Evolutionary conservation across 768 basidiomycete species (phyloP), one percentile per base, ranked within the genome.

Genomic region (Kockovaella imperatae): DNA sequence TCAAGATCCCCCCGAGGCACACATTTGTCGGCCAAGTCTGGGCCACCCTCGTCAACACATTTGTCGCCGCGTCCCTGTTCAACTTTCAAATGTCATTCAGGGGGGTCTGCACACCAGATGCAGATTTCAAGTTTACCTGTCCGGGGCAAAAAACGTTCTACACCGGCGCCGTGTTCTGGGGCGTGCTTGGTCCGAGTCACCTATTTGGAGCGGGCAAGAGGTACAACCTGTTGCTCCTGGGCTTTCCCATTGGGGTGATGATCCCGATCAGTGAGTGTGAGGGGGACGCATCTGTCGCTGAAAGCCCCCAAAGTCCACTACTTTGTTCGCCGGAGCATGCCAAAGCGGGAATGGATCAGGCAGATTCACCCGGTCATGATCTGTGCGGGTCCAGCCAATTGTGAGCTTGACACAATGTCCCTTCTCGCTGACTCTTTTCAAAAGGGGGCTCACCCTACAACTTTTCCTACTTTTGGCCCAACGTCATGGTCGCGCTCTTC

Each of bases 1-100:
- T 87, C 84, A 89, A 88, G 74, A 74, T 88, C 32, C 84, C 86
- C 6, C 87, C 86, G 41, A 80, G 86, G 47, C 73, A 79, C 54
- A 84, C 86, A 78, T 88, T 90, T 74, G 29, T 59, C n/a, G 72
- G 73, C 5, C 78, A 78, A 54, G 39, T 56, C 4, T 36, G 15
- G 10, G 54, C 50, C 14, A 70, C 70, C 2, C 18, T 72, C 34
- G 56, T 74, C 8, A 63, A 66, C 13, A 59, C 60, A 4, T 65
- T 70, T 32, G 50, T 56, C 20, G 38, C 48, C 13, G 28, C 47
- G 14, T 20, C 26, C 1, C 56, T 71, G 30, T 52, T 79, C 71
- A 56, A 56, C 47, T 56, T 52, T 11, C n/a, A n/a, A n/a, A n/a
- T n/a, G n/a, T 49, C 76, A 2, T 75, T 77, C 35, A 74, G 74